Evolutionary conservation across 2,329 filamentous ascomycete genomes (phyloP), one percentile per base, ranked within the genome.

Genomic region (Paracoccidioides brasiliensis): DNA sequence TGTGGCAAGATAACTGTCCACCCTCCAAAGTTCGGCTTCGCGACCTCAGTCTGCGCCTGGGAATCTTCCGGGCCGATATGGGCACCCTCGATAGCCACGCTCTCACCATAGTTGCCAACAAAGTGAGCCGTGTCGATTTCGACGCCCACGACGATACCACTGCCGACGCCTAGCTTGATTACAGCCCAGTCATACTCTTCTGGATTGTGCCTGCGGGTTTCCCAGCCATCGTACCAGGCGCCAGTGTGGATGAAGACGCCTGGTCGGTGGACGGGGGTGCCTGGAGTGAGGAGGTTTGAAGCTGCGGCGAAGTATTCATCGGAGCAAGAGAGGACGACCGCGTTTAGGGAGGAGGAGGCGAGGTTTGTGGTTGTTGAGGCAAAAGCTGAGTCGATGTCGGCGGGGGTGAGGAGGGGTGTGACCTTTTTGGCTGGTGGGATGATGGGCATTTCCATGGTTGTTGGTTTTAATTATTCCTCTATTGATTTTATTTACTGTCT

Each of bases 201-300:
- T 0, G 74, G 67, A 64, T 84, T 84, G 69, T 83, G 80, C 32
- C 80, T 73, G 5, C 80, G 72, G 4, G 80, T 83, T 60, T 84
- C 80, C 80, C 80, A 83, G 15, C 80, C 80, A 64, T 83, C 80
- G 64, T 82, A 83, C 80, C 80, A 83, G 50, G 79, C 80, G 56
- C 80, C 80, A 3, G 79, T 75, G 64, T 80, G 77, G 43, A 78
- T 74, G 68, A 81, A 83, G 62, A 80, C 74, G 52, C 80, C 80
- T 0, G 78, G 76, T 56, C 76, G 78, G 60, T 76, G 77, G 60
- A 83, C 70, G 3, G 80, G 77, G 1, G 78, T 69, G 0, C 76
- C 78, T 0, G 79, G 78, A 0, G 77, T 82, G 54, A 78, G 76
- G 58, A 83, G 78, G 69, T 83, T 83, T 8, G 72, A 70, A 53